Percentiles rank a stretch among this genome's conserved stretches.
Evolutionary conservation across 2,329 filamentous ascomycete genomes (phyloP).

Genomic region (Sporothrix phasma): DNA sequence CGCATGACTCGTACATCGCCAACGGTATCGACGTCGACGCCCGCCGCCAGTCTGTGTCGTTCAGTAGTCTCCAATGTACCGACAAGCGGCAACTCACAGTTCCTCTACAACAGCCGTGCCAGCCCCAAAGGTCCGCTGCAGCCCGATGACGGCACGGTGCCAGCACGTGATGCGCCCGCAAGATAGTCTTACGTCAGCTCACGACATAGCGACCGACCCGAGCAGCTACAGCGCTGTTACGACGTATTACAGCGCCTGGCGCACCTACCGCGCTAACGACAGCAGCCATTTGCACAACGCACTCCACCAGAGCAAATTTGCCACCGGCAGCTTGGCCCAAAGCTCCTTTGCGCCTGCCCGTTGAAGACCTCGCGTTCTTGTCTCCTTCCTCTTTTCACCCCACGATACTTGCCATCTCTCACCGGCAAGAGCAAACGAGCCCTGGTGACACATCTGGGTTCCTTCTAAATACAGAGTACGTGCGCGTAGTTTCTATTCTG

Average conservation of each 20-base stretch:
- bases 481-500: not conserved
- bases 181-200: too few relatives aligned
- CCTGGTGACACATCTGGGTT: not conserved
- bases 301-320: conserved; percentile 2
- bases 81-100: not conserved
- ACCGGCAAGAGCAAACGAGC: not conserved
- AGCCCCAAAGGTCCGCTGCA: too few relatives aligned
- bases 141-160: not conserved
- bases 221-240: not conserved
- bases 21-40: not conserved
- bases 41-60: too few relatives aligned
- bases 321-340: not conserved
- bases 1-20: not conserved
- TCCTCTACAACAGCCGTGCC: too few relatives aligned
- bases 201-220: not conserved
- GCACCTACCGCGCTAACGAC: not conserved
- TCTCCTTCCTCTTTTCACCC: not conserved
- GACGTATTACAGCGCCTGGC: not conserved
- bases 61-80: too few relatives aligned
- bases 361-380: not conserved
- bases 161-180: not conserved
- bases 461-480: not conserved
- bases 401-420: not conserved
- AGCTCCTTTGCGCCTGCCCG: not conserved
- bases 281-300: not conserved